phyloP scores from a whole-genome alignment of 2,329 filamentous ascomycete species.

The Aureobasidium leucospermi region DNA sequence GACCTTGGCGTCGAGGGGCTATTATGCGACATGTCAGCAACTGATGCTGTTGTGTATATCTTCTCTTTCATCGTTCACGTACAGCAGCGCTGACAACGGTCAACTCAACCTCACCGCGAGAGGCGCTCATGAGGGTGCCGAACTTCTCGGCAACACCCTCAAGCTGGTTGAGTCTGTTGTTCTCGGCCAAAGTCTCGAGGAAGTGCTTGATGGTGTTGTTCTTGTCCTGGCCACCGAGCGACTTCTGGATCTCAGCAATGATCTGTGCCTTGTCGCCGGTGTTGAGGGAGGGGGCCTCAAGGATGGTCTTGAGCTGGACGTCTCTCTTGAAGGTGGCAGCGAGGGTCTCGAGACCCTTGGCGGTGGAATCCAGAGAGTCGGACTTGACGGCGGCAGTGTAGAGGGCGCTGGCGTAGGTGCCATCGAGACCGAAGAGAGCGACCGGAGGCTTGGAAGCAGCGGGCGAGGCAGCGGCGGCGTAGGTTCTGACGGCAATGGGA shows the following conservation, averaged over 20 bases:
- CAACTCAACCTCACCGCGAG: conserved; percentile 89
- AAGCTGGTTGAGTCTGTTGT: conserved; percentile 86
- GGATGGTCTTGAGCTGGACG: conserved; percentile 67
- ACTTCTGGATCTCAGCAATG: conserved; percentile 80
- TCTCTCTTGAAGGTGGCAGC: conserved; percentile 70
- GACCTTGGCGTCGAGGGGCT: conserved; percentile 83
- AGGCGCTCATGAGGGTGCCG: conserved; percentile 73
- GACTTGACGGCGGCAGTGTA: conserved; percentile 94
- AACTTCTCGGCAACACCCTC: conserved; percentile 84
- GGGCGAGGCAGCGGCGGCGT: conserved; percentile 55
- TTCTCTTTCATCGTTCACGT: conserved; percentile 32
- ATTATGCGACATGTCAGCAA: conserved; percentile 19
- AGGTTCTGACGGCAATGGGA: conserved; percentile 61
- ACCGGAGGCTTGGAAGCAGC: conserved; percentile 74
- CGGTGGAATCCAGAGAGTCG: conserved; percentile 73
- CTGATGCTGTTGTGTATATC: background rate
- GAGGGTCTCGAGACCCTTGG: conserved; percentile 70
- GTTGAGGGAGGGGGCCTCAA: conserved; percentile 73
- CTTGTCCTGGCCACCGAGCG: conserved; percentile 61
- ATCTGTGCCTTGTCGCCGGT: conserved; percentile 77
- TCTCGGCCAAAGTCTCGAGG: conserved; percentile 80
- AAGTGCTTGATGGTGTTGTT: conserved; percentile 87
- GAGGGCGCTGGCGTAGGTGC: conserved; percentile 96
- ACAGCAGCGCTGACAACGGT: conserved; percentile 84
- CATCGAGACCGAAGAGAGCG: conserved; percentile 89